Evolutionary conservation across 768 basidiomycete genomes (phyloP), one percentile per base, ranked within the genome.

Genomic region (Saitozyma sp.): DNA sequence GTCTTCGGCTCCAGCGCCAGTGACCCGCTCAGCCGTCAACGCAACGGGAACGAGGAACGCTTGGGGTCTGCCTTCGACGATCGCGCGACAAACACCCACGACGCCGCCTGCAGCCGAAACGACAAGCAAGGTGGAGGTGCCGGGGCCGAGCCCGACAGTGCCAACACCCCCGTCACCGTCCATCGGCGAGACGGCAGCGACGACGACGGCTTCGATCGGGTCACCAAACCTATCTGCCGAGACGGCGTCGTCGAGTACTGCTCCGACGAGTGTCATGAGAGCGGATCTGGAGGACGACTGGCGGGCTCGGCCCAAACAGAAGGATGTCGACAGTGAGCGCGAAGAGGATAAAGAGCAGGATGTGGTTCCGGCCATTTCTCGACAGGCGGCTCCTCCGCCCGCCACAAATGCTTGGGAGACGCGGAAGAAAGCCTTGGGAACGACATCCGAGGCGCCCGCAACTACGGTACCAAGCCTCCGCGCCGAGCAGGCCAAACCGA

Each of bases 331-430:
- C 38, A 55, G 45, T 17, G 56, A 38, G 40, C 38, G 42, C 55
- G 14, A 45, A 29, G 17, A 37, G 41, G 46, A 56, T 19, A 41
- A 56, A 39, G 52, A 51, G 6, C 39, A 41, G 8, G 41, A 14
- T 9, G 9, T 50, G 10, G 17, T 9, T 11, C 52, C 38, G 20
- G 52, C 19, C 20, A 38, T 16, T 41, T 43, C n/a, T 5, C 37
- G 16, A 17, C 29, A 57, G 51, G 53, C 59, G 19, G 66, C 66
- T 14, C 63, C 69, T 2, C 60, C 58, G 40, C 72, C 73, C 13
- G 57, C 65, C 6, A 70, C 71, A n/a, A 78, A 78, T 59, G 63
- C 74, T 9, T 78, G 77, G 77, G 70, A 71, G 2, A 56, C 46
- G 19, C 29, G 58, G 38, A 56, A 50, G 41, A 61, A 61, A 13